Base-by-base conservation (phyloP, 306 rosid genomes). In the Glycine soja region DNA sequence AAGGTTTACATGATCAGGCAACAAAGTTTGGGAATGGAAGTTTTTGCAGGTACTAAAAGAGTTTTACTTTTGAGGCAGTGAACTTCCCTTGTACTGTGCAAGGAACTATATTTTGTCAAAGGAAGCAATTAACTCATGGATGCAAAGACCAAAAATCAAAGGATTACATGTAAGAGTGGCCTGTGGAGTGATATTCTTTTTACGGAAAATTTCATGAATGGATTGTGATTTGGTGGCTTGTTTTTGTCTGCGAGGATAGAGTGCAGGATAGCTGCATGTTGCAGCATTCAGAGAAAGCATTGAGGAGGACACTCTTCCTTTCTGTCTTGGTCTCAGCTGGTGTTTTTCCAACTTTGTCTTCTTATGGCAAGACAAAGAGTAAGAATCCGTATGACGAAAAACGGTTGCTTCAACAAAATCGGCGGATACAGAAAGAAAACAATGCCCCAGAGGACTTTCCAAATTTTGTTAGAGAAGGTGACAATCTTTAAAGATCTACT, bases 401-500 rank as follows among this genome's bases (percentile, higher is more conserved):
- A 43, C 92, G 98, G 7, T 91, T 95, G 59, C 64, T 95, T 15
- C 94, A 93, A 81, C 97, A 95, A 87, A 95, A 95, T 84, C 89
- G 32, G 88, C 87, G 94, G 81, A 58, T 87, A 74, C 98, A 93
- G 77, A 92, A 74, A 77, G 97, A 93, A 81, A 95, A 93, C 73
- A 93, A 93, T 81, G 99, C 79, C 19, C 99, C 97, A 3, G 97
- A 89, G 3, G 92, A 88, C 78, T 95, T 95, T 81, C 99, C 99
- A 78, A 93, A 80, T 87, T 95, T 95, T 81, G 86, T 95, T 69
- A 89, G 99, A 88, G 99, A 93, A 95, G 99, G 99, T 92, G 80
- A 57, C 8, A 3, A 4, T 53, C 42, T 62, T 18, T 75, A 6
- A 62, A 42, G 54, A 65, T 76, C 15, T 68, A 46, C n/a, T n/a